Evolutionary conservation across 192 early-diverging fungal genomes (phyloP).

Genomic region (Coemansia sp.): DNA sequence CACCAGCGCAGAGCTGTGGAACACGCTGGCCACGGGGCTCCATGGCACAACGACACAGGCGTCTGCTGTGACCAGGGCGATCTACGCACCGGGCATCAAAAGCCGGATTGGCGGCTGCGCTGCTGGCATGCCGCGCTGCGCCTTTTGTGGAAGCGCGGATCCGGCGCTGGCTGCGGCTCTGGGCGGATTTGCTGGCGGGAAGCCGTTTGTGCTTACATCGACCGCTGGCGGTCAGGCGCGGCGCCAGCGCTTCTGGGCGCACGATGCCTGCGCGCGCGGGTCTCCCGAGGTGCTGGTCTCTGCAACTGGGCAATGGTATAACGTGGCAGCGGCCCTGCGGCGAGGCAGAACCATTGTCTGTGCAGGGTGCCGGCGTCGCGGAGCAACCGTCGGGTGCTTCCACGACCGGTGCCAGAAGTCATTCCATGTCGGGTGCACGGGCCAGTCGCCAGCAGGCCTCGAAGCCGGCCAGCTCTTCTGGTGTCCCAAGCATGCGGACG

Average conservation of each 20-base stretch:
- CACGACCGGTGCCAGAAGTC: constrained; percentile 76
- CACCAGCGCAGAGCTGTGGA: constrained; percentile 16
- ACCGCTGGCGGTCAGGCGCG: constrained; percentile 54
- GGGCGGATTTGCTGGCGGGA: constrained; percentile 28
- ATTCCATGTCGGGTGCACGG: constrained; percentile 80
- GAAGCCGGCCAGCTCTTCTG: constrained; percentile 82
- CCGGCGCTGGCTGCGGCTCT: not conserved
- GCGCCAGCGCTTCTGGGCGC: constrained; percentile 73
- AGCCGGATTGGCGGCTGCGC: constrained; percentile 8
- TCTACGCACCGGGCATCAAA: constrained; percentile 10
- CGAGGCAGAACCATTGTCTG: constrained; percentile 76
- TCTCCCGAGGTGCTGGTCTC: constrained; percentile 81
- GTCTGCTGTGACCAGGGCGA: constrained; percentile 16
- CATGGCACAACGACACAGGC: constrained; percentile 41
- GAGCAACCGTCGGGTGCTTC: constrained; percentile 87
- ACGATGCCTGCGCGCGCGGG: constrained; percentile 76
- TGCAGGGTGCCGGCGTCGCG: constrained; percentile 68
- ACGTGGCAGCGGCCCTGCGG: constrained; percentile 72
- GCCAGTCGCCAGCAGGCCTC: constrained; percentile 66
- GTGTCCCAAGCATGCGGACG: constrained; percentile 74
- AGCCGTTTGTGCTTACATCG: constrained; percentile 59
- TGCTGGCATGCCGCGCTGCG: constrained; percentile 24
- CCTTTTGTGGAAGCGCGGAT: constrained; percentile 62
- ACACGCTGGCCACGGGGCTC: constrained; percentile 37
- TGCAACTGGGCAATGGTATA: constrained; percentile 73